phyloP scores from a whole-genome alignment of 768 basidiomycete species.

The Tulasnella sp. region DNA sequence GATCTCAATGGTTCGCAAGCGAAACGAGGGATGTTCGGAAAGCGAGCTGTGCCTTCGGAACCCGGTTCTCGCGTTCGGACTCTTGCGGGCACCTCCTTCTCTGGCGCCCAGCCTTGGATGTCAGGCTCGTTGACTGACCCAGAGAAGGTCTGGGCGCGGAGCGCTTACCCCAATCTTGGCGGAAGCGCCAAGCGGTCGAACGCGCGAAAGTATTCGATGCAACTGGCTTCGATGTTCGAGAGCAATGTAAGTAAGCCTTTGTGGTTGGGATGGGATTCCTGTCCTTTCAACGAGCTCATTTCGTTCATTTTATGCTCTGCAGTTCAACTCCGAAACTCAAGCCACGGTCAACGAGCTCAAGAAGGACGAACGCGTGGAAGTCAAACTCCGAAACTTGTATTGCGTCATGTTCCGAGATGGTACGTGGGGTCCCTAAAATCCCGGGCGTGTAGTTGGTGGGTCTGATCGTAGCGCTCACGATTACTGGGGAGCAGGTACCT shows the following conservation, averaged over 20 bases:
- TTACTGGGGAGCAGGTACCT: slow-evolving; percentile 48
- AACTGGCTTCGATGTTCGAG: slow-evolving; percentile 1
- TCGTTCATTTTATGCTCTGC: too few relatives aligned
- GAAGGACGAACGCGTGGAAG: slow-evolving; percentile 56
- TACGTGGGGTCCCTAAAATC: slow-evolving; percentile 35
- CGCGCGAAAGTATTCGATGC: neutral
- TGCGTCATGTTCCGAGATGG: slow-evolving; percentile 67
- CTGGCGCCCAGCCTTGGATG: slow-evolving; percentile 41
- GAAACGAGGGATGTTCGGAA: neutral
- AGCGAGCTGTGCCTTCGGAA: neutral
- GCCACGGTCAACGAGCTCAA: slow-evolving; percentile 41
- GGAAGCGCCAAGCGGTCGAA: neutral
- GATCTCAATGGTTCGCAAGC: neutral
- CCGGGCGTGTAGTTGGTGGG: neutral
- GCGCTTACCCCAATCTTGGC: neutral
- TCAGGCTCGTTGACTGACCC: neutral
- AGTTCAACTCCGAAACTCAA: neutral
- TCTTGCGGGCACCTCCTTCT: slow-evolving; percentile 36
- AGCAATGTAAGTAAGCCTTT: neutral
- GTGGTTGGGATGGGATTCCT: too few relatives aligned
- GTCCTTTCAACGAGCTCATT: too few relatives aligned
- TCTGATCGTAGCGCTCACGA: neutral
- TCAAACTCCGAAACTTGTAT: slow-evolving; percentile 60
- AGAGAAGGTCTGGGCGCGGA: slow-evolving; percentile 15
- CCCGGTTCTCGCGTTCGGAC: slow-evolving; percentile 24